These are phyloP conservation scores for Fusarium verticillioides DNA, from an alignment of 2,329 filamentous ascomycete genomes.

Conservation along the genomic window DNA sequence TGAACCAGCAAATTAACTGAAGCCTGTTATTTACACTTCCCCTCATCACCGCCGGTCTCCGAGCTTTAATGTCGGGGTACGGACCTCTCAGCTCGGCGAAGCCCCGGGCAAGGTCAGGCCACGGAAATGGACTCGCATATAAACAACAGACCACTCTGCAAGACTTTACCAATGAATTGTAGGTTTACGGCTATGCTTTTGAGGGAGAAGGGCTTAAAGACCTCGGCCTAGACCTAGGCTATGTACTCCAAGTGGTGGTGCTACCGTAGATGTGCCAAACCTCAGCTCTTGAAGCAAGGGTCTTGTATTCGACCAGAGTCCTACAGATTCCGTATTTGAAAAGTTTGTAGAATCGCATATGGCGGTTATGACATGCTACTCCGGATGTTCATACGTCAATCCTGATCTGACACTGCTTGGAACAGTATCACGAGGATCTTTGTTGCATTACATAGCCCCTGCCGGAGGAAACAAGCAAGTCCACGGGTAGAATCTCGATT, in stretches of 20 bases:
- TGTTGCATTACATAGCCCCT: constrained; percentile 2
- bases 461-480: neutral
- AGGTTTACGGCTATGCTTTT: neutral
- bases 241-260: neutral
- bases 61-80: constrained; percentile 37
- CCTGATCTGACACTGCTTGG: constrained; percentile 13
- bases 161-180: neutral
- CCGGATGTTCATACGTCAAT: neutral
- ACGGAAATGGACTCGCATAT: constrained; percentile 7
- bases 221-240: constrained; percentile 1
- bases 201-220: neutral
- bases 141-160: constrained; percentile 18
- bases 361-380: neutral
- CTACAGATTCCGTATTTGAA: neutral
- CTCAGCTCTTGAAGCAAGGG: constrained; percentile 1
- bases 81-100: constrained; percentile 36
- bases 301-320: neutral
- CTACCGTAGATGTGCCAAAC: constrained; percentile 16
- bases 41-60: constrained; percentile 40
- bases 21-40: constrained; percentile 6
- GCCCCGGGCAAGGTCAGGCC: constrained; percentile 22
- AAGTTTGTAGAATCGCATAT: neutral
- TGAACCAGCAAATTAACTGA: neutral
- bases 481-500: constrained; percentile 15
- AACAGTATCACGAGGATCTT: constrained; percentile 2